These are phyloP conservation scores for Rhizophagus prolifer DNA, from an alignment of 192 early-diverging fungal genomes.

Conservation along the genomic window DNA sequence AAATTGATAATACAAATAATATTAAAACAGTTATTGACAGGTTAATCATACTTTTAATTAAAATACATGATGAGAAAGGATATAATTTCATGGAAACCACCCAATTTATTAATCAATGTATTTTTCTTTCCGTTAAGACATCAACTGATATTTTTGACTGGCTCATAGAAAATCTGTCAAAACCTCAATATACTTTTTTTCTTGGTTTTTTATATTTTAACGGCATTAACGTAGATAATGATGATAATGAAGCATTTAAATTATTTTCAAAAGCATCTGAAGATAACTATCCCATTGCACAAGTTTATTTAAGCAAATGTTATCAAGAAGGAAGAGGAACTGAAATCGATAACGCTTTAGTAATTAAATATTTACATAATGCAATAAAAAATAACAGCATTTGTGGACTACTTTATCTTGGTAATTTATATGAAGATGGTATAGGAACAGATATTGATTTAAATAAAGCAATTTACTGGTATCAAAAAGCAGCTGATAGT, in stretches of 20 bases:
- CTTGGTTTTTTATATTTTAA: neutral
- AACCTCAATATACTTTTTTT: neutral
- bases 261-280: neutral
- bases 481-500: conserved; percentile 46
- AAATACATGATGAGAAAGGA: no score
- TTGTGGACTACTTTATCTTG: conserved; percentile 46
- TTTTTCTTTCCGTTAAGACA: no score
- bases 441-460: conserved; percentile 48
- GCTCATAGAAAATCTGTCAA: no score
- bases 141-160: no score
- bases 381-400: neutral
- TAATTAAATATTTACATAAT: neutral
- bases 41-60: no score
- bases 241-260: neutral
- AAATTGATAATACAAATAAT: no score
- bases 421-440: conserved; percentile 53
- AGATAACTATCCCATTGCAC: neutral
- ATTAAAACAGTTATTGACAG: no score
- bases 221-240: neutral
- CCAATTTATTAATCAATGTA: no score
- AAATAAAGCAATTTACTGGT: conserved; percentile 59
- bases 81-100: no score
- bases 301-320: neutral
- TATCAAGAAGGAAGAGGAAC: neutral
- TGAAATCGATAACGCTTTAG: neutral